Evolutionary conservation across 2,329 filamentous ascomycete species (phyloP).

Genomic region (Triangularia setosa): DNA sequence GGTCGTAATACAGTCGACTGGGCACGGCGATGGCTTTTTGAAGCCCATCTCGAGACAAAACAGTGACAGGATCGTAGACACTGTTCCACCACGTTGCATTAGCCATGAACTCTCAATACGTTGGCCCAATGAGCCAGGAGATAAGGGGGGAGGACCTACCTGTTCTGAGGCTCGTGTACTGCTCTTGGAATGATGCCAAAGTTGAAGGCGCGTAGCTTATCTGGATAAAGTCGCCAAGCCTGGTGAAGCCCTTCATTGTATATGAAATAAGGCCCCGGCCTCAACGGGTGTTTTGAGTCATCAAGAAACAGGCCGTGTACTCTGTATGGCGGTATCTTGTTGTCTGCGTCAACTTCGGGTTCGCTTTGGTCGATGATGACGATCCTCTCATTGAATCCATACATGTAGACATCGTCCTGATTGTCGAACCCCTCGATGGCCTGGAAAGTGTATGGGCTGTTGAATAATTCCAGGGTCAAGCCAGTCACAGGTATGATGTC

Average conservation of each 20-base stretch:
- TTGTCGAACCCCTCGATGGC: background rate
- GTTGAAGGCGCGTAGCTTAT: background rate
- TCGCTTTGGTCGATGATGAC: background rate
- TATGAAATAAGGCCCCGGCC: background rate
- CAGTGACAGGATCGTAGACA: background rate
- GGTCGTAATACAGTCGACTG: background rate
- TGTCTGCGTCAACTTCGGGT: background rate
- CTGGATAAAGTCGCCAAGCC: background rate
- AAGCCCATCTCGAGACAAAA: background rate
- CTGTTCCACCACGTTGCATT: background rate
- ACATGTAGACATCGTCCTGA: background rate
- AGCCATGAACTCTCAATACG: background rate
- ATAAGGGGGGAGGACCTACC: background rate
- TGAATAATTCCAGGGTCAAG: background rate
- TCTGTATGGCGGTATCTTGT: background rate
- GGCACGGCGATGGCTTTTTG: background rate
- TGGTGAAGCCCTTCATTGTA: background rate
- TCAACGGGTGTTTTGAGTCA: background rate
- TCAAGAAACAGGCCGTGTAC: background rate
- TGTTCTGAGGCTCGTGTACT: background rate
- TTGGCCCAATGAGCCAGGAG: background rate
- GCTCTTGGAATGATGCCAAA: background rate
- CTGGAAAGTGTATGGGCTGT: background rate
- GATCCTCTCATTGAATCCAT: background rate
- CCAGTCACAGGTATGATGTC: background rate